Base-by-base conservation (phyloP, 1,139 yeast genomes). In the Zygoascus meyerae region DNA sequence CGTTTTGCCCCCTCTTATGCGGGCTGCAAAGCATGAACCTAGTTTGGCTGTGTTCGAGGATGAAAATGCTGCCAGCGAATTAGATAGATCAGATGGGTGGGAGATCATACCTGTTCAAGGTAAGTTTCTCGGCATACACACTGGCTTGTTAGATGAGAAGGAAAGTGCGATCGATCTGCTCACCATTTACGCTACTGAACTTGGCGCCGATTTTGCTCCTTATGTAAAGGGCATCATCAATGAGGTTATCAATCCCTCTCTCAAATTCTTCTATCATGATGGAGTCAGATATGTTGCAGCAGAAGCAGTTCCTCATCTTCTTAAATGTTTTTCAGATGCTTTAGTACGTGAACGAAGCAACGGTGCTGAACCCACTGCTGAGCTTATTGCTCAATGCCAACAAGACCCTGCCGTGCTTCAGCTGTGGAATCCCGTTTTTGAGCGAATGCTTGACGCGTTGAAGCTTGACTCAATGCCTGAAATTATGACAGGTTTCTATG, bases 251-350 rank as follows among this genome's bases (percentile, higher is more conserved):
- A 71, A 89, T 32, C 97, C 97, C 6, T 89, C 95, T 1, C 73
- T 92, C 51, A 92, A 83, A 62, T 94, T 90, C 63, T 89, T 86
- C 62, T 77, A 90, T 60, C 97, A 89, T 64, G 97, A 89, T 64
- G 96, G 95, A 31, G 97, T 92, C 8, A 80, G 98, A 60, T 87
- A 86, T 26, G 79, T 95, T 17, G 90, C 96, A 44, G 90, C 96
- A 3, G 77, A 83, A 52, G 77, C 92, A 2, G 79, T 90, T 58
- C 92, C 97, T 1, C 80, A 89, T 7, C 71, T 90, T 52, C 70
- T 92, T 53, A 71, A 78, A 48, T 80, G 87, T 54, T 74, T 83
- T n/a, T 80, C 80, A 37, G 69, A 73, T 35, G 87, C 86, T 4
- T 32, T 44, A 14, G 35, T 41, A 6, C 63, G 59, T 35, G 53